phyloP scores from a whole-genome alignment of 345 rosid species.

The Aurinia saxatilis region DNA sequence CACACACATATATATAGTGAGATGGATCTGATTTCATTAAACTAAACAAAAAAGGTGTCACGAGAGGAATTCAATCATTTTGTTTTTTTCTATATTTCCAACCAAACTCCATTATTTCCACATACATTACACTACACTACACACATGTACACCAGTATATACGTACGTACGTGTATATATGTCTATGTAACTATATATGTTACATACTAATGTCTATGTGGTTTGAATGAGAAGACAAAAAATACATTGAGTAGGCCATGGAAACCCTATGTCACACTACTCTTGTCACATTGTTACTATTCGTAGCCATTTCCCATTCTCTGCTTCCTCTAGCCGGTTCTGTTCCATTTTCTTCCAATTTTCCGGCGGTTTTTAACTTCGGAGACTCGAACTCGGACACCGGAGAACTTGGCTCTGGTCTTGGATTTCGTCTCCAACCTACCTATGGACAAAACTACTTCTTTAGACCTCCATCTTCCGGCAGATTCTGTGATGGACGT shows the following conservation, averaged over 20 bases:
- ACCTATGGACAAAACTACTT: conserved; percentile 37
- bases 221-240: neutral
- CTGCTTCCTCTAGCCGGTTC: conserved; percentile 4
- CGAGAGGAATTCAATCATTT: conserved; percentile 17
- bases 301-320: conserved; percentile 1
- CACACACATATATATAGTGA: neutral
- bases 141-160: neutral
- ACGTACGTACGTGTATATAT: neutral
- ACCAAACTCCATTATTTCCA: neutral
- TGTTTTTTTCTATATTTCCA: conserved; percentile 13
- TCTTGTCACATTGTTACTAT: neutral
- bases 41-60: neutral
- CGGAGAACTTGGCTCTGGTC: conserved; percentile 42
- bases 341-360: conserved; percentile 18
- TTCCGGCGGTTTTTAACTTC: conserved; percentile 51
- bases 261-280: neutral
- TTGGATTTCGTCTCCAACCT: conserved; percentile 22
- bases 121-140: neutral
- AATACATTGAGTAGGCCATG: conserved; percentile 1
- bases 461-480: conserved; percentile 36
- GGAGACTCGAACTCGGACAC: conserved; percentile 60
- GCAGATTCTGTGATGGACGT: conserved; percentile 43
- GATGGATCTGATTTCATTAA: neutral
- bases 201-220: neutral
- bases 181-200: neutral